These are phyloP conservation scores for Berberis vulgaris DNA, from an alignment of 164 flowering plant species.

Conservation along the genomic window DNA sequence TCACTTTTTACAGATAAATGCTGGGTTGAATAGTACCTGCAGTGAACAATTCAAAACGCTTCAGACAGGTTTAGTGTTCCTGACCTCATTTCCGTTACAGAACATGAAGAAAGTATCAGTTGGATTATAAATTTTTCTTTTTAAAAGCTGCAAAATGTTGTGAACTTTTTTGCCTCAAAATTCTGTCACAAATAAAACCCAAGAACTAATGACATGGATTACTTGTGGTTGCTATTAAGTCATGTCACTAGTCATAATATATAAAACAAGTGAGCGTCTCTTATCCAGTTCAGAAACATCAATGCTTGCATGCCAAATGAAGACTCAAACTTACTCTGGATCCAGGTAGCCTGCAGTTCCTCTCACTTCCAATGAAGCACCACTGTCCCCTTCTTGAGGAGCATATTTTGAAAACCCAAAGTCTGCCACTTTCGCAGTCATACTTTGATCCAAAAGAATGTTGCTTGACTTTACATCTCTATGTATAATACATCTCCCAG, in stretches of 20 bases:
- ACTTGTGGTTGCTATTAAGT: too few relatives aligned
- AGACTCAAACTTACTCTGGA: slow-evolving; percentile 57
- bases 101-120: too few relatives aligned
- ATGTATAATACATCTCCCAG: slow-evolving; percentile 57
- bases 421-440: slow-evolving; percentile 72
- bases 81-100: too few relatives aligned
- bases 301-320: not conserved
- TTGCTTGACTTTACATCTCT: slow-evolving; percentile 85
- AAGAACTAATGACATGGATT: too few relatives aligned
- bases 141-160: too few relatives aligned
- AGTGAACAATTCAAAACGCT: not conserved
- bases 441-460: slow-evolving; percentile 78
- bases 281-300: too few relatives aligned
- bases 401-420: slow-evolving; percentile 81
- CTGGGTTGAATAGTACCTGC: slow-evolving; percentile 75
- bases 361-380: slow-evolving; percentile 68
- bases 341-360: slow-evolving; percentile 84
- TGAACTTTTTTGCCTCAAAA: too few relatives aligned
- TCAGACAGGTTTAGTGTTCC: too few relatives aligned
- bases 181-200: too few relatives aligned
- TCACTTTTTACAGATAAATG: slow-evolving; percentile 75
- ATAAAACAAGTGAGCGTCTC: too few relatives aligned
- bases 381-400: slow-evolving; percentile 78
- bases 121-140: too few relatives aligned
- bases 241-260: too few relatives aligned